Conservation (phyloP, 1,284 basidiomycete genomes). For the Ustilago loliicola region DNA sequence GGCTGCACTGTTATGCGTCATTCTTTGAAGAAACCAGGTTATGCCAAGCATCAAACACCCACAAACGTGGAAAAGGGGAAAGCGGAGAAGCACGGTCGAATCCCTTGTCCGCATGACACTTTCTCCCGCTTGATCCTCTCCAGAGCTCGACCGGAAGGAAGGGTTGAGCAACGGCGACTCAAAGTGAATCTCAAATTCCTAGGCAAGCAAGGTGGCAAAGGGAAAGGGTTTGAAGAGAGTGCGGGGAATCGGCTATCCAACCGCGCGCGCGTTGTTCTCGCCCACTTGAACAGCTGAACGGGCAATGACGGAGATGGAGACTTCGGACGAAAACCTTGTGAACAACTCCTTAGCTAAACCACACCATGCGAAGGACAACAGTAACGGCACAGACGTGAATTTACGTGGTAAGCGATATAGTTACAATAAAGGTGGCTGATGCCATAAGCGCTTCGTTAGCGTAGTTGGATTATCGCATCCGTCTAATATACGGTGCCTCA, state of each 20-base stretch:
- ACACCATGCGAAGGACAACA: too few relatives aligned
- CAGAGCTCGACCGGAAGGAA: too few relatives aligned
- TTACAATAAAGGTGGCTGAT: background rate
- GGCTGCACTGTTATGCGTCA: background rate
- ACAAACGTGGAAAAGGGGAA: background rate
- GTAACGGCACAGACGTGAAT: too few relatives aligned
- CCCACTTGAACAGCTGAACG: slow-evolving; percentile 1
- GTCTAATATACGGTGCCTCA: slow-evolving; percentile 51
- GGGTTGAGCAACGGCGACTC: slow-evolving; percentile 7
- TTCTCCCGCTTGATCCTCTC: slow-evolving; percentile 20
- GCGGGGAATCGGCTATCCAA: slow-evolving; percentile 36
- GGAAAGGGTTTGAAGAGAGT: background rate
- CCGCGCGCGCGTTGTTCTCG: background rate
- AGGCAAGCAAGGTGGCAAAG: background rate
- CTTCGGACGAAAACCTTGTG: slow-evolving; percentile 12
- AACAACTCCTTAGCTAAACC: background rate
- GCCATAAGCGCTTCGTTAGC: slow-evolving; percentile 36
- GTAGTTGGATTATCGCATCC: slow-evolving; percentile 56
- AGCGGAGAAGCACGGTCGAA: slow-evolving; percentile 33
- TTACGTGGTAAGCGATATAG: background rate
- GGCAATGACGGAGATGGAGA: slow-evolving; percentile 31
- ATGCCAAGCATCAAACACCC: background rate
- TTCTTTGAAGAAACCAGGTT: background rate
- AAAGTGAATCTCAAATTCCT: background rate
- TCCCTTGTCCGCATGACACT: background rate